phyloP scores from a whole-genome alignment of 1,139 yeast species.

The Trichomonascaceae sp. region DNA sequence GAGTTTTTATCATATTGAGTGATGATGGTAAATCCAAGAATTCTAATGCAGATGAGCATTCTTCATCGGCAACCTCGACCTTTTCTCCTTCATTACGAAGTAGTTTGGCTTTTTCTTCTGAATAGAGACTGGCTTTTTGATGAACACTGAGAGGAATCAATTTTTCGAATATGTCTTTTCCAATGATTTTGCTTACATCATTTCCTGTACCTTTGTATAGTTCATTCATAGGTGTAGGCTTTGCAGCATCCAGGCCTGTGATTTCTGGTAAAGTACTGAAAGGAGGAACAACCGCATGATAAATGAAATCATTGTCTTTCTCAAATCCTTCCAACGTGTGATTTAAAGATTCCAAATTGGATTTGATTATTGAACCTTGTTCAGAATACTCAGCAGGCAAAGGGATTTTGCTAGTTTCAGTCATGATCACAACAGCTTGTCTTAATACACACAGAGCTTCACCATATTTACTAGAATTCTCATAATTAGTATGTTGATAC shows the following conservation, averaged over 20 bases:
- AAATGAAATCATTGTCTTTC: constrained; percentile 86
- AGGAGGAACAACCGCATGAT: constrained; percentile 69
- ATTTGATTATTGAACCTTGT: constrained; percentile 22
- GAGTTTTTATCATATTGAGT: constrained; percentile 46
- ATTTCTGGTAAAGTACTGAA: constrained; percentile 51
- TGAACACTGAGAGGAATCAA: constrained; percentile 84
- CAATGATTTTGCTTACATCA: constrained; percentile 45
- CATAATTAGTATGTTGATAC: constrained; percentile 48
- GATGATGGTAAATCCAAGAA: constrained; percentile 71
- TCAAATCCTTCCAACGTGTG: constrained; percentile 46
- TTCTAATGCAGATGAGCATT: constrained; percentile 70
- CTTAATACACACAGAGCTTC: constrained; percentile 66
- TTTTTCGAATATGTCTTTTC: constrained; percentile 57
- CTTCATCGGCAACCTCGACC: constrained; percentile 74
- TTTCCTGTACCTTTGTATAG: constrained; percentile 39
- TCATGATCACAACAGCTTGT: constrained; percentile 36
- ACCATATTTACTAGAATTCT: constrained; percentile 56
- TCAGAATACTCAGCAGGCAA: constrained; percentile 19
- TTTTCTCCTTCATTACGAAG: constrained; percentile 70
- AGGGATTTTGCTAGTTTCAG: constrained; percentile 23
- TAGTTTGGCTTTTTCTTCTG: constrained; percentile 80
- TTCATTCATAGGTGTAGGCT: constrained; percentile 55
- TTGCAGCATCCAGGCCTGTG: constrained; percentile 72
- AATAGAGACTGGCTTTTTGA: constrained; percentile 77
- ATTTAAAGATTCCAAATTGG: constrained; percentile 31